Evolutionary conservation across 164 flowering plant species (phyloP).

Genomic region (Chimonanthus salicifolius): DNA sequence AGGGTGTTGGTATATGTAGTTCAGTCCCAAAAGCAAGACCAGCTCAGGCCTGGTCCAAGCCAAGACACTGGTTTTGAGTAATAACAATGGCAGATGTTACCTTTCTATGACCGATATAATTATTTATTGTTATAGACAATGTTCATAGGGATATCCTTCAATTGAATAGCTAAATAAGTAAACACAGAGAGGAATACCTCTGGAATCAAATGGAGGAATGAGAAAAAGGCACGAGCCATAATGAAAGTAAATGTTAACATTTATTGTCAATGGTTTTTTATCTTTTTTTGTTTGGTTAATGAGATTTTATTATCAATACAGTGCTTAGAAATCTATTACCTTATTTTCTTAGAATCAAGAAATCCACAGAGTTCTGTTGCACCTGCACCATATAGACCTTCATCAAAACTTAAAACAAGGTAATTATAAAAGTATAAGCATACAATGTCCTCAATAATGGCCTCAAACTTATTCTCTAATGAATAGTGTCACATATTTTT

Average conservation of each 20-base stretch:
- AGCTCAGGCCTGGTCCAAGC: no score
- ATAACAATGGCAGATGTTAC: no score
- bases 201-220: neutral
- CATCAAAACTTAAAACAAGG: slow-evolving; percentile 3
- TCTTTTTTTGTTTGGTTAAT: no score
- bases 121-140: neutral
- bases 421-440: no score
- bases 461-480: no score
- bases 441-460: neutral
- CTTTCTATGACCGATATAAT: neutral
- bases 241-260: no score
- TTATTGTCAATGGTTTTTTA: no score
- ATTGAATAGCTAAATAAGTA: neutral
- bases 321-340: slow-evolving; percentile 27
- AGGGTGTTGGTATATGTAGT: no score
- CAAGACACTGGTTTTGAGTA: no score
- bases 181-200: neutral
- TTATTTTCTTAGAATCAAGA: slow-evolving; percentile 68
- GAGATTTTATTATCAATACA: no score
- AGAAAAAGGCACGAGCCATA: neutral
- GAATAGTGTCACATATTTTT: no score
- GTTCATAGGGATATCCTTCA: neutral
- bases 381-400: slow-evolving; percentile 40
- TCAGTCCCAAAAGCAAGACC: no score
- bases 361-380: slow-evolving; percentile 70